Evolutionary conservation across 73 alveolate species (phyloP), one percentile per base, ranked within the genome.

Genomic region (Effrenium voratum): DNA sequence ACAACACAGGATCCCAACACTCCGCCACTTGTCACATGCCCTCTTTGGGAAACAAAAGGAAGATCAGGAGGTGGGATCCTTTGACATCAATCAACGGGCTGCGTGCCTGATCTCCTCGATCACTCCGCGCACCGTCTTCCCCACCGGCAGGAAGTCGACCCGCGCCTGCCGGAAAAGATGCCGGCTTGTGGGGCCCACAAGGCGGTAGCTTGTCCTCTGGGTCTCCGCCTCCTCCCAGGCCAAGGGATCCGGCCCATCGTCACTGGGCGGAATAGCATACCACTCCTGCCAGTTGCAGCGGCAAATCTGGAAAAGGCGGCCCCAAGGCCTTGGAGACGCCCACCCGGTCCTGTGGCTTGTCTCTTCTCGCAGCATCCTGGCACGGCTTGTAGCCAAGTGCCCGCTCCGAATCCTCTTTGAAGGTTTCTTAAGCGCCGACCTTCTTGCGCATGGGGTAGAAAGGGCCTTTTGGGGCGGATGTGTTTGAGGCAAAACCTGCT

Each of bases 71-170:
- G n/a, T n/a, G n/a, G n/a, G n/a, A n/a, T n/a, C n/a, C n/a, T n/a
- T n/a, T n/a, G n/a, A n/a, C n/a, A n/a, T n/a, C n/a, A n/a, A n/a
- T n/a, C n/a, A n/a, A n/a, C n/a, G 45, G 26, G 30, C 55, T 49
- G 83, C 90, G 60, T n/a, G 47, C 95, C 95, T 60, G 95, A 87
- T 70, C 47, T 87, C 95, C 84, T 87, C 84, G 32, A 87, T 77
- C 50, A 87, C 95, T 8, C 95, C 95, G 55, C 95, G 95, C 34
- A 87, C 95, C 13, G 95, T 87, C 30, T 70, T 84, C 36, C 95
- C 95, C 38, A 87, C 30, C 1, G 95, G 95, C 46, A 87, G 47
- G 85, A 87, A 87, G 57, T 87, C 95, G 38, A 87, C 76, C 40
- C 79, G 95, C 24, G 95, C 95, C 95, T 87, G 50, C 32, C 95